phyloP scores from a whole-genome alignment of 805 yeast species.

The Kazachstania viticola region DNA sequence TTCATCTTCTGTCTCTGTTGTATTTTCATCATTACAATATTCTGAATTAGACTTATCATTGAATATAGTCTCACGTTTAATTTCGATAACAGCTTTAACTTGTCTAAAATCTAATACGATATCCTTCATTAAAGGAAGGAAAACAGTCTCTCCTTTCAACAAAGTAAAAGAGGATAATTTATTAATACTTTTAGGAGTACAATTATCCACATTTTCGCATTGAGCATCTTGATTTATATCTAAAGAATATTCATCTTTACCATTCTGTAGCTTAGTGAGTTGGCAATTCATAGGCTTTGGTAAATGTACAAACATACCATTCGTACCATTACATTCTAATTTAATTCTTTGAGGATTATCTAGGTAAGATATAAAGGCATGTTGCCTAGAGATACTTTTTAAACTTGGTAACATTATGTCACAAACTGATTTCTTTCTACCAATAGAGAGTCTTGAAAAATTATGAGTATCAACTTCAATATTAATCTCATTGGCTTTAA shows the following conservation, averaged over 20 bases:
- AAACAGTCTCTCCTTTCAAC: conserved; percentile 42
- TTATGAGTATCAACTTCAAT: conserved; percentile 12
- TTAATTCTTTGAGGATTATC: conserved; percentile 31
- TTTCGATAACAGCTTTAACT: conserved; percentile 41
- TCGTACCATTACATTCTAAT: conserved; percentile 68
- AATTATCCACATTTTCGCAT: not conserved
- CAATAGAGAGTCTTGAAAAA: conserved; percentile 17
- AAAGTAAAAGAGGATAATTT: conserved; percentile 28
- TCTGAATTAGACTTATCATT: not conserved
- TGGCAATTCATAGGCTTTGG: conserved; percentile 36
- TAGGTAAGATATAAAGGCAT: conserved; percentile 30
- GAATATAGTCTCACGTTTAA: conserved; percentile 21
- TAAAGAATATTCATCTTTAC: conserved; percentile 17
- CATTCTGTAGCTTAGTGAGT: conserved; percentile 10
- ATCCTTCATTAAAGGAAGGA: conserved; percentile 51
- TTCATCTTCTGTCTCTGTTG: conserved; percentile 30
- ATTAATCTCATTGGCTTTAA: not conserved
- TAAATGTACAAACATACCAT: conserved; percentile 61
- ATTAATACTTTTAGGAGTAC: conserved; percentile 4
- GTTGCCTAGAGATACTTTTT: conserved; percentile 25
- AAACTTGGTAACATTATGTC: conserved; percentile 23
- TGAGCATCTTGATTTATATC: not conserved
- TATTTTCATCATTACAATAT: conserved; percentile 20
- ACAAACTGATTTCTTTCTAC: conserved; percentile 22
- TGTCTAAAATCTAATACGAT: conserved; percentile 51